Conservation (phyloP, 208 protist genomes). For the Phytomonas francai region DNA sequence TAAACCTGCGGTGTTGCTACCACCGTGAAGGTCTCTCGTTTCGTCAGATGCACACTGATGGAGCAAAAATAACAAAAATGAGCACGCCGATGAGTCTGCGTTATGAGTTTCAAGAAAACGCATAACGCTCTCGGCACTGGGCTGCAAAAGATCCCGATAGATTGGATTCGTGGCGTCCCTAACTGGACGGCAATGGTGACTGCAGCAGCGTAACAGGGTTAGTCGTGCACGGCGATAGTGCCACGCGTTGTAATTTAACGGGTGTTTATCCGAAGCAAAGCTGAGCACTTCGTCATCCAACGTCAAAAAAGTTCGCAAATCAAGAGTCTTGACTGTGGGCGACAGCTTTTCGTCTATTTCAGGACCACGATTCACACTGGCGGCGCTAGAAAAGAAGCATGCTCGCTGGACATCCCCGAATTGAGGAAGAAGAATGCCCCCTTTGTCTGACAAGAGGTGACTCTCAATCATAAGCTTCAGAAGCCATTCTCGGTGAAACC, state of each 20-base stretch:
- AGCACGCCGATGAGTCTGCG: slow-evolving; percentile 39
- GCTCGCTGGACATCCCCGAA: not conserved
- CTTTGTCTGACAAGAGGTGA: not conserved
- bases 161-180: not conserved
- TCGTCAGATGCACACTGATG: slow-evolving; percentile 8
- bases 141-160: slow-evolving; percentile 1
- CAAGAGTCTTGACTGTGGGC: not conserved
- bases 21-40: not conserved
- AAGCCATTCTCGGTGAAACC: slow-evolving; percentile 49
- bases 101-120: slow-evolving; percentile 50
- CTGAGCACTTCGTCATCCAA: slow-evolving; percentile 22
- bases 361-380: not conserved
- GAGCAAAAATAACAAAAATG: slow-evolving; percentile 59
- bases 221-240: slow-evolving; percentile 36
- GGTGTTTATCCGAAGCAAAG: slow-evolving; percentile 44
- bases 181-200: not conserved
- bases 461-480: slow-evolving; percentile 12
- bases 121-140: slow-evolving; percentile 21
- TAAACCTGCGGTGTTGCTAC: not conserved
- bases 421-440: not conserved
- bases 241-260: slow-evolving; percentile 84
- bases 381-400: not conserved
- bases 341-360: not conserved
- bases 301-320: not conserved
- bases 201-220: not conserved